Conservation (phyloP, 306 rosid species). For the Leucaena leucocephala region DNA sequence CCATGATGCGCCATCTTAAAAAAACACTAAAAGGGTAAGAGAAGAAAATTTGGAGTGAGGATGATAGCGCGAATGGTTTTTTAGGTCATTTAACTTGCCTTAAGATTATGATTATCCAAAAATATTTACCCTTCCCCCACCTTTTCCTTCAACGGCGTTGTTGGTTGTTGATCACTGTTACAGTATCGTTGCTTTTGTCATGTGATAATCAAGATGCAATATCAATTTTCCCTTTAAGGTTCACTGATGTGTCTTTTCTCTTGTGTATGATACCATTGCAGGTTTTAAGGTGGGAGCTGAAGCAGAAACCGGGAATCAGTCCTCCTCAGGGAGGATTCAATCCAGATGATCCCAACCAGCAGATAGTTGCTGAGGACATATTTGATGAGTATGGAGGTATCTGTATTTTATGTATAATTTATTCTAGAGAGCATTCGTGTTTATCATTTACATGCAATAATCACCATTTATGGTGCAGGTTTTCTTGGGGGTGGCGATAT, state of each 20-base stretch:
- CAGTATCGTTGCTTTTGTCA: background rate
- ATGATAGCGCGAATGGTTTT: constrained; percentile 15
- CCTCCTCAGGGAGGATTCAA: constrained; percentile 99
- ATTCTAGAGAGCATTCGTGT: constrained; percentile 15
- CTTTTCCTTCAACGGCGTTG: background rate
- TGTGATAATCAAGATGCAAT: constrained; percentile 20
- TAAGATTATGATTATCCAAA: background rate
- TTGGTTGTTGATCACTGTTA: constrained; percentile 17
- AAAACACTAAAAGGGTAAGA: background rate
- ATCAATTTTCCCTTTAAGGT: background rate
- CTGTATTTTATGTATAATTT: constrained; percentile 1
- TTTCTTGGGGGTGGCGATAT: constrained; percentile 70
- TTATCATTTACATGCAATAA: constrained; percentile 23
- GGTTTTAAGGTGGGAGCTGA: constrained; percentile 98
- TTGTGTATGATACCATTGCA: constrained; percentile 50
- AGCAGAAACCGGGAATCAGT: constrained; percentile 98
- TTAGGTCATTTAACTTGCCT: background rate
- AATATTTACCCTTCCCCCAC: background rate
- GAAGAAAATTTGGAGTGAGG: background rate
- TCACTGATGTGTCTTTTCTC: constrained; percentile 9
- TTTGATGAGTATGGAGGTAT: constrained; percentile 98
- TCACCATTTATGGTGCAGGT: constrained; percentile 51
- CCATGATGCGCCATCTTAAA: background rate
- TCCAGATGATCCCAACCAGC: constrained; percentile 95
- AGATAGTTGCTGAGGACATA: constrained; percentile 93